Percentiles rank a stretch among this genome's conserved stretches.
phyloP scores from a whole-genome alignment of 306 rosid genomes.

The Fragaria nilgerrensis region DNA sequence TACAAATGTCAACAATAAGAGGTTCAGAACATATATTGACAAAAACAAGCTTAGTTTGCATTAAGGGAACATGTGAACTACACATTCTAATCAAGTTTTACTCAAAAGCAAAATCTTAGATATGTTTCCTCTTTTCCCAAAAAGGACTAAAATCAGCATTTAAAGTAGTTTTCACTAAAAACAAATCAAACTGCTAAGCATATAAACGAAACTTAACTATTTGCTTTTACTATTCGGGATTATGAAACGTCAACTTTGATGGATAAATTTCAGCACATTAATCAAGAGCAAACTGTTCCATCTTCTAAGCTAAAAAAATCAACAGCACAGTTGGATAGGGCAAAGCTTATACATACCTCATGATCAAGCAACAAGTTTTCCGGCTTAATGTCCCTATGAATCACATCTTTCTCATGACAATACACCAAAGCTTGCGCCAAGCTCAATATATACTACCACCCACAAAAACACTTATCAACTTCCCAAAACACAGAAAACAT shows the following conservation, averaged over 20 bases:
- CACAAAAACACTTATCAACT: neutral
- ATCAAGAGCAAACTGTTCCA: neutral
- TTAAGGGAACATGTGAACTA: neutral
- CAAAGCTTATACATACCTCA: conserved; percentile 45
- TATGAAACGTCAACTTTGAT: no score
- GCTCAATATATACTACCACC: conserved; percentile 64
- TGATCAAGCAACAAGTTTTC: conserved; percentile 88
- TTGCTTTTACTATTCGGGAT: no score
- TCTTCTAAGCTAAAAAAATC: neutral
- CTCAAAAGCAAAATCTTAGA: neutral
- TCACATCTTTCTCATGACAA: conserved; percentile 89
- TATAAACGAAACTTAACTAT: no score
- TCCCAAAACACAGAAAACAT: neutral
- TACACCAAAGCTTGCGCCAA: conserved; percentile 80
- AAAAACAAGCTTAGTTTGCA: neutral
- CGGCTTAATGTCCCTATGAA: conserved; percentile 94
- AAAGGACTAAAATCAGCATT: neutral
- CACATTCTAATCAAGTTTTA: neutral
- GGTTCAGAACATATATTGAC: neutral
- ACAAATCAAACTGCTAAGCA: no score
- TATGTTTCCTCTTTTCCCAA: neutral
- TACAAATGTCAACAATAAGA: neutral
- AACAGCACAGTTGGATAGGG: neutral
- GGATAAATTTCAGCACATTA: neutral
- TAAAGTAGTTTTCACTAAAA: no score